A percentile compares a stretch with the other conserved stretches of the same genome.
phyloP scores from a whole-genome alignment of 140 eudicot species.

The Flaveria floridana region DNA sequence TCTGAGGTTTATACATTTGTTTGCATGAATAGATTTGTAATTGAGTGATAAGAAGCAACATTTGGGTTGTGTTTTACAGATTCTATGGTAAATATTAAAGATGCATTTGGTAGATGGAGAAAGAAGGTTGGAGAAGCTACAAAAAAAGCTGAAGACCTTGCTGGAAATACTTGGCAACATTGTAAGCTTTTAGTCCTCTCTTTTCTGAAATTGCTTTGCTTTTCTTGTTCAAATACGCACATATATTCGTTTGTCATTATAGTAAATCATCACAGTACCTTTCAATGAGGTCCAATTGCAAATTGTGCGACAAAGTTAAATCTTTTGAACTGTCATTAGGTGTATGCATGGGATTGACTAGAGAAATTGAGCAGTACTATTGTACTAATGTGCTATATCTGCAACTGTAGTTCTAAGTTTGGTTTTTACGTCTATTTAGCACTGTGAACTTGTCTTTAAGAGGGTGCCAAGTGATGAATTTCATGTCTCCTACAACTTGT shows the following conservation, averaged over 20 bases:
- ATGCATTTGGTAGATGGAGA: conserved; percentile 90
- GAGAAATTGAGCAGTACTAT: neutral
- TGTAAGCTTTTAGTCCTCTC: conserved; percentile 43
- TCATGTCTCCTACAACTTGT: neutral
- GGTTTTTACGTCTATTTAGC: conserved; percentile 10
- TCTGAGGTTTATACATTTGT: neutral
- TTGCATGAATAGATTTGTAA: conserved; percentile 3
- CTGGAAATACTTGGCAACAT: conserved; percentile 99
- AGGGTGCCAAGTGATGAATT: conserved; percentile 6
- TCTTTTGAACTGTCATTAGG: conserved; percentile 14
- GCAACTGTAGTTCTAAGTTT: neutral
- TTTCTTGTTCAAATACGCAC: neutral
- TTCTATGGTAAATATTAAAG: conserved; percentile 55
- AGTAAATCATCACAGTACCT: neutral
- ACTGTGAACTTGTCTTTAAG: conserved; percentile 3
- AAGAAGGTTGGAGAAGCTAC: conserved; percentile 88
- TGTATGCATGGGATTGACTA: neutral
- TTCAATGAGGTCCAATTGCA: neutral
- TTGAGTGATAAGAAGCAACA: neutral
- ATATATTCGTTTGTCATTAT: neutral
- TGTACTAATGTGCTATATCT: neutral
- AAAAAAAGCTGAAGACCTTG: conserved; percentile 79
- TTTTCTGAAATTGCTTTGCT: neutral
- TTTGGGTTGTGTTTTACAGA: conserved; percentile 34
- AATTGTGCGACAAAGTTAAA: neutral